phyloP scores from a whole-genome alignment of 2,329 filamentous ascomycete genomes.

The Cytospora paraplurivora region DNA sequence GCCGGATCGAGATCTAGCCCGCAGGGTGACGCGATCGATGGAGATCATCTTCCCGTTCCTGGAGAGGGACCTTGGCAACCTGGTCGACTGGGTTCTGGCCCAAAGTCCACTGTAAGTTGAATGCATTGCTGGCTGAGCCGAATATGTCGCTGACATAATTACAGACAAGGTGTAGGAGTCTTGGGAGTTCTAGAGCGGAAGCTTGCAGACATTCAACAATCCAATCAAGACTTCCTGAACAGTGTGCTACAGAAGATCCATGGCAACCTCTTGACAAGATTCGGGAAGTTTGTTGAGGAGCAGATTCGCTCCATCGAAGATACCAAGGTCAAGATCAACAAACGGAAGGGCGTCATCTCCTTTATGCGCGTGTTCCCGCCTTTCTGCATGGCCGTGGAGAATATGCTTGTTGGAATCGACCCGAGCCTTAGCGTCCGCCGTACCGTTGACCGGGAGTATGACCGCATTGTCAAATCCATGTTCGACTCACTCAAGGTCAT shows the following conservation, averaged over 20 bases:
- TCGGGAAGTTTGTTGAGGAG: slow-evolving; percentile 88
- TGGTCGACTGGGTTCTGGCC: slow-evolving; percentile 82
- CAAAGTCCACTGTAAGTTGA: slow-evolving; percentile 76
- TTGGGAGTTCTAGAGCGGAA: slow-evolving; percentile 80
- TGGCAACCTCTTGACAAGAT: slow-evolving; percentile 70
- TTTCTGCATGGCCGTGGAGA: slow-evolving; percentile 82
- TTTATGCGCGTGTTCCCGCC: slow-evolving; percentile 93
- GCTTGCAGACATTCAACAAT: slow-evolving; percentile 77
- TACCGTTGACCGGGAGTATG: slow-evolving; percentile 84
- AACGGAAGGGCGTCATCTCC: slow-evolving; percentile 92
- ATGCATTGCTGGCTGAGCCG: neutral
- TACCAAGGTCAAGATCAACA: slow-evolving; percentile 98
- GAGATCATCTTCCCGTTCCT: slow-evolving; percentile 85
- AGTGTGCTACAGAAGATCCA: slow-evolving; percentile 77
- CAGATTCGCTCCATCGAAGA: slow-evolving; percentile 96
- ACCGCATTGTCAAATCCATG: slow-evolving; percentile 89
- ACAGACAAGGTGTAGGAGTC: slow-evolving; percentile 84
- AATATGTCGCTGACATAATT: slow-evolving; percentile 27
- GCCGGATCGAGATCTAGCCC: slow-evolving; percentile 83
- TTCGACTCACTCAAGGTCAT: slow-evolving; percentile 97
- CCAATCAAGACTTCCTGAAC: slow-evolving; percentile 89
- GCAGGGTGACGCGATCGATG: slow-evolving; percentile 82
- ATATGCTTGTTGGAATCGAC: slow-evolving; percentile 68
- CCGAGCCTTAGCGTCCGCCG: slow-evolving; percentile 65
- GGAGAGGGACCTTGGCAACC: slow-evolving; percentile 72